These are phyloP conservation scores for Suillus plorans DNA, from an alignment of 768 basidiomycete species.

Conservation along the genomic window DNA sequence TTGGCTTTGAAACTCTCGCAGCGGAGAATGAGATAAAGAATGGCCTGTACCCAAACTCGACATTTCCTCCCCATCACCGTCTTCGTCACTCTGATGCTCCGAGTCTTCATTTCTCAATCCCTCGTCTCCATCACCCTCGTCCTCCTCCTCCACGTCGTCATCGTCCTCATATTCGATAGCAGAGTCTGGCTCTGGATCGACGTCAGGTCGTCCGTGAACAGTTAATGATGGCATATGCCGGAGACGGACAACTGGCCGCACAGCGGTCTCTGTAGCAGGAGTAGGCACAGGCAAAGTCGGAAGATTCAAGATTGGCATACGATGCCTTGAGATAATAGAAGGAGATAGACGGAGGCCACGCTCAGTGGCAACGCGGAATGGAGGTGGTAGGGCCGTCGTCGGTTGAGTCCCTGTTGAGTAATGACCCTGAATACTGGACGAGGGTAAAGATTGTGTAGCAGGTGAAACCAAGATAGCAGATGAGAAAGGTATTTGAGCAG, in stretches of 20 bases:
- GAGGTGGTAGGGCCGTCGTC: constrained; percentile 18
- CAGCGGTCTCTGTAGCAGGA: constrained; percentile 11
- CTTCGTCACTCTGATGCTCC: constrained; percentile 40
- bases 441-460: neutral
- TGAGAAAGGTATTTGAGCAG: constrained; percentile 7
- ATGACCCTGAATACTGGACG: constrained; percentile 7
- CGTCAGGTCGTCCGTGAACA: constrained; percentile 32
- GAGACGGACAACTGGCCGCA: constrained; percentile 33
- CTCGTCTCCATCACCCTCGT: constrained; percentile 25
- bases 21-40: constrained; percentile 9
- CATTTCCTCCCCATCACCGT: constrained; percentile 29
- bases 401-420: constrained; percentile 12
- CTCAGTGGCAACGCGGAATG: constrained; percentile 27
- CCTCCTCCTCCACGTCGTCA: constrained; percentile 36
- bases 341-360: constrained; percentile 46
- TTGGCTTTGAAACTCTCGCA: constrained; percentile 14
- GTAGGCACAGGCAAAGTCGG: constrained; percentile 44
- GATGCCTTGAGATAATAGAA: constrained; percentile 42
- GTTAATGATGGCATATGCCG: constrained; percentile 57
- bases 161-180: constrained; percentile 21
- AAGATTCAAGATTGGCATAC: constrained; percentile 49
- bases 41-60: constrained; percentile 18
- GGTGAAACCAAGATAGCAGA: neutral
- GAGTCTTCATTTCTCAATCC: constrained; percentile 30
- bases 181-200: constrained; percentile 22